Base-by-base conservation (phyloP, 2,329 filamentous ascomycete genomes). In the Fusarium nanum region DNA sequence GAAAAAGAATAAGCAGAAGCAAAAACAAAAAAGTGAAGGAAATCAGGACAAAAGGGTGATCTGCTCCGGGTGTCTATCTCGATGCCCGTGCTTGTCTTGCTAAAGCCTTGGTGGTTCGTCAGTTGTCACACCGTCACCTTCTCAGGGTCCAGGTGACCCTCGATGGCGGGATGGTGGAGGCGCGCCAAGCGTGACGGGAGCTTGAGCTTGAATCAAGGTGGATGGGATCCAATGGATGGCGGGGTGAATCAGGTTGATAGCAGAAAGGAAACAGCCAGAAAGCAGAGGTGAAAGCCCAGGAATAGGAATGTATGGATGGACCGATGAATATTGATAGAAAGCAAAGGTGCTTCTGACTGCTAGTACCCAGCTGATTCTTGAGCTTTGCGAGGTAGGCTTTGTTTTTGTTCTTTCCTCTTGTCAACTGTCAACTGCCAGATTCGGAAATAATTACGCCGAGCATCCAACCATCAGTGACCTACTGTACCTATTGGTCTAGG, bases 71-170 rank as follows among this genome's bases (percentile, higher is more conserved):
- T 45, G 28, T 59, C 52, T 37, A 45, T 70, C 68, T 62, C 62
- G 41, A 64, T 68, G 46, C 53, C 67, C 57, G 62, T 68, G 52
- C 53, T 54, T 70, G 61, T 54, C 56, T 70, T 58, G 45, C 56
- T 52, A 54, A 42, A 37, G 54, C 27, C 32, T 68, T 53, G 63
- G 53, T 71, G 50, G 67, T 60, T 70, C 67, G 67, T 70, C 52
- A 46, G 53, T 50, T 71, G 67, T 63, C 63, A 70, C 67, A 71
- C 68, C 67, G 68, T 70, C 67, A 70, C 67, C 58, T 53, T 70
- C 41, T 49, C 65, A 70, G 68, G 68, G 69, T 64, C 65, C 69
- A 73, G 70, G 70, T 72, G 70, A 72, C 67, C 64, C 60, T 60
- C 41, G 46, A 55, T 60, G 55, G 57, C 37, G 54, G 44, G 65